phyloP scores from a whole-genome alignment of 2,329 filamentous ascomycete species.

The Monosporascus sp. region DNA sequence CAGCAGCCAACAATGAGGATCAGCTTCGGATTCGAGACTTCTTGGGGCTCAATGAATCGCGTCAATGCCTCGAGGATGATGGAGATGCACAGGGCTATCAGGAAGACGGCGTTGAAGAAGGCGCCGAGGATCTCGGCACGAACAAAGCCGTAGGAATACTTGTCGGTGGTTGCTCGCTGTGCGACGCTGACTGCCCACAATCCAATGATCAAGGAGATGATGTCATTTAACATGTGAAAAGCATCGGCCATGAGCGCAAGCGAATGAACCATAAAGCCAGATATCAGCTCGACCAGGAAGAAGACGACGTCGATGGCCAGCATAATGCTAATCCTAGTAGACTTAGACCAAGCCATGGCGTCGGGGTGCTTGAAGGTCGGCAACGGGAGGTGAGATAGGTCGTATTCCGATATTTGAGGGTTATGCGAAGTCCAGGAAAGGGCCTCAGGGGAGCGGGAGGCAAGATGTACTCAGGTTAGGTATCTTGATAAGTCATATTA shows the following conservation, averaged over 20 bases:
- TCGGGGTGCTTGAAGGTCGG: neutral
- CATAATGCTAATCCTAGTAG: constrained; percentile 86
- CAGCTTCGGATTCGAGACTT: constrained; percentile 77
- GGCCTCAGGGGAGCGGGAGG: no score
- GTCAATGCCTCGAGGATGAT: constrained; percentile 95
- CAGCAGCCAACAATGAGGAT: constrained; percentile 85
- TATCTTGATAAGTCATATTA: no score
- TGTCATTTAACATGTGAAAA: constrained; percentile 99
- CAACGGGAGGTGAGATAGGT: no score
- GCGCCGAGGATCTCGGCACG: constrained; percentile 95
- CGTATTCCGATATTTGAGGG: no score
- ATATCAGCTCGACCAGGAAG: constrained; percentile 82
- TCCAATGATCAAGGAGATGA: constrained; percentile 86
- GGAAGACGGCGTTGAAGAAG: constrained; percentile 94
- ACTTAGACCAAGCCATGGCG: constrained; percentile 83
- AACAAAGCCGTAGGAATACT: constrained; percentile 97
- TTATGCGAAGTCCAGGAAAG: no score
- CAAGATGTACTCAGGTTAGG: no score
- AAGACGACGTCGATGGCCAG: constrained; percentile 84
- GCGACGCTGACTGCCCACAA: constrained; percentile 93
- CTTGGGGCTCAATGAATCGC: constrained; percentile 84
- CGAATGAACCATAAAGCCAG: constrained; percentile 83
- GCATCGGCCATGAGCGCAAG: constrained; percentile 92
- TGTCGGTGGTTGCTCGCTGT: constrained; percentile 77
- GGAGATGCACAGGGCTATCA: constrained; percentile 91